These are phyloP conservation scores for Beauveria caledonica DNA, from an alignment of 2,329 filamentous ascomycete species.

Conservation along the genomic window DNA sequence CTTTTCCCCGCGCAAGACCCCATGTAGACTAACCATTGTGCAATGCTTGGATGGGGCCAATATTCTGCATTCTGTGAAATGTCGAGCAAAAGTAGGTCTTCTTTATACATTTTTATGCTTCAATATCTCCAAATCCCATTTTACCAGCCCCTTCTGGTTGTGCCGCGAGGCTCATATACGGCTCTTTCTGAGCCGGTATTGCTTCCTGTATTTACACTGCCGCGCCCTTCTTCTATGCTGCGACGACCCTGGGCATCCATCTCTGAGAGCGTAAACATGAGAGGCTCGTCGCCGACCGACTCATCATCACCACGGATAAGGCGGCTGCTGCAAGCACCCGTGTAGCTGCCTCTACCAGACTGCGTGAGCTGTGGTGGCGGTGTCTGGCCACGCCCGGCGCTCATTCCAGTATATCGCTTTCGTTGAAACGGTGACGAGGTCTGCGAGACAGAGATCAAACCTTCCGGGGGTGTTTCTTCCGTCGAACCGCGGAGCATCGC, in stretches of 20 bases:
- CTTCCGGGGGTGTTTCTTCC: slow-evolving; percentile 39
- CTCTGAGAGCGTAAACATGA: slow-evolving; percentile 68
- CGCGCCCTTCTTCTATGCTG: slow-evolving; percentile 48
- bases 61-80: background rate
- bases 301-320: slow-evolving; percentile 35
- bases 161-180: slow-evolving; percentile 31
- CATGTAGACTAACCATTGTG: background rate
- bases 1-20: background rate
- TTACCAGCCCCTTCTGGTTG: slow-evolving; percentile 30
- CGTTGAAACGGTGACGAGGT: slow-evolving; percentile 39
- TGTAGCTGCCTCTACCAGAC: slow-evolving; percentile 38
- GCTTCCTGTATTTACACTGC: slow-evolving; percentile 19
- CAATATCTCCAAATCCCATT: background rate
- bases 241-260: slow-evolving; percentile 51
- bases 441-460: slow-evolving; percentile 30
- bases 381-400: slow-evolving; percentile 26
- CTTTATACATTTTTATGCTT: background rate
- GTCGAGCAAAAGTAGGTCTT: background rate
- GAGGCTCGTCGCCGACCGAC: slow-evolving; percentile 56
- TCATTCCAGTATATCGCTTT: slow-evolving; percentile 38
- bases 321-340: slow-evolving; percentile 32
- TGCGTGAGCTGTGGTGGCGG: slow-evolving; percentile 26
- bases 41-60: background rate
- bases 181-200: slow-evolving; percentile 32
- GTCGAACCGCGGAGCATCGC: slow-evolving; percentile 34